These are phyloP conservation scores for Phytopythium vexans DNA, from an alignment of 352 stramenopile species.

Conservation along the genomic window DNA sequence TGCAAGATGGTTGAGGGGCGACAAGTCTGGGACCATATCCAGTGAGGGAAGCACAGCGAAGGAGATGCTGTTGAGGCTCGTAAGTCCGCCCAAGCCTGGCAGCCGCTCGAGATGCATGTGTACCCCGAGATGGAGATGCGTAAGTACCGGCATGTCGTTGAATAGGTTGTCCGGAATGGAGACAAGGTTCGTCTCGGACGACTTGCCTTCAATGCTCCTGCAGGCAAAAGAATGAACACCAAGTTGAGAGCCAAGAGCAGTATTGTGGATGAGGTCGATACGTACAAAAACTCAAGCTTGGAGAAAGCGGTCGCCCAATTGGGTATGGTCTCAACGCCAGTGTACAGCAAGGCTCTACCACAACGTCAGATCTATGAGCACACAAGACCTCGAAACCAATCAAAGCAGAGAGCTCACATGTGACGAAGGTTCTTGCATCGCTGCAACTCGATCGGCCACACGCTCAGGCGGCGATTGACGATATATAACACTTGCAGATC, in stretches of 20 bases:
- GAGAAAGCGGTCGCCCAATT: constrained; percentile 3
- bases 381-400: background rate
- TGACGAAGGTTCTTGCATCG: constrained; percentile 2
- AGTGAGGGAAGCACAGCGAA: background rate
- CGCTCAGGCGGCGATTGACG: constrained; percentile 5
- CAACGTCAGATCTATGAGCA: background rate
- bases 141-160: constrained; percentile 7
- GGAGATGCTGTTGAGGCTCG: constrained; percentile 8
- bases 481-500: constrained; percentile 8
- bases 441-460: background rate
- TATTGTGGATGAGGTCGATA: background rate
- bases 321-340: constrained; percentile 5
- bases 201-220: constrained; percentile 10
- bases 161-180: constrained; percentile 12
- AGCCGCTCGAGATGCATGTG: constrained; percentile 5
- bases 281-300: constrained; percentile 11
- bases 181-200: constrained; percentile 1
- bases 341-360: constrained; percentile 5
- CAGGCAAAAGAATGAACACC: background rate
- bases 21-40: constrained; percentile 5
- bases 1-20: background rate
- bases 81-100: constrained; percentile 9
- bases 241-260: background rate
- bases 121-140: constrained; percentile 8
- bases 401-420: constrained; percentile 2